Conservation (phyloP, 164 flowering plant species). For the Annona squamosa region DNA sequence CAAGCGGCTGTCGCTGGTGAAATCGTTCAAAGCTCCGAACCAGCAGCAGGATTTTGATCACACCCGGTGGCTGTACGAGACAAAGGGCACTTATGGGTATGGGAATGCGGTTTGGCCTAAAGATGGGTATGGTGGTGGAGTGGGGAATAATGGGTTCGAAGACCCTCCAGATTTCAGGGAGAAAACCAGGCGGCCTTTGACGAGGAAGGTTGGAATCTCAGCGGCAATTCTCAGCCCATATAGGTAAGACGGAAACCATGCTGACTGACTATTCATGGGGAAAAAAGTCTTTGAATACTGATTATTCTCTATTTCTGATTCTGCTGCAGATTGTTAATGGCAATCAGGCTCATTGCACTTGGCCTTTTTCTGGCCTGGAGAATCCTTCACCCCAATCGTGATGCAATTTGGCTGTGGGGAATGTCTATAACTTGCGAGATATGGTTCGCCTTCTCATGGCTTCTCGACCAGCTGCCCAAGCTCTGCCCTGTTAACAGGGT, state of each 20-base stretch:
- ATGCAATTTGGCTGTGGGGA: conserved; percentile 91
- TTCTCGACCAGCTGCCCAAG: conserved; percentile 90
- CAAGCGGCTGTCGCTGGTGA: conserved; percentile 55
- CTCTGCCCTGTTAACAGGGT: conserved; percentile 78
- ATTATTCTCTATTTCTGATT: neutral
- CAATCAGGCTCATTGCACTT: conserved; percentile 59
- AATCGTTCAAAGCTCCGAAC: conserved; percentile 56
- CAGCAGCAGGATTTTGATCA: conserved; percentile 71
- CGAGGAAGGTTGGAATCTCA: conserved; percentile 66
- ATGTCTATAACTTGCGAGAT: conserved; percentile 72
- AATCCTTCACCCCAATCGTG: conserved; percentile 66
- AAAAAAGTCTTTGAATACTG: no score
- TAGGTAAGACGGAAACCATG: conserved; percentile 34
- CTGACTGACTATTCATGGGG: neutral
- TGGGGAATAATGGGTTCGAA: conserved; percentile 41
- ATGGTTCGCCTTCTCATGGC: conserved; percentile 92
- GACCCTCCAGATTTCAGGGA: conserved; percentile 70
- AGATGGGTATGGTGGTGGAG: conserved; percentile 54
- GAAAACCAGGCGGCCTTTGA: conserved; percentile 56
- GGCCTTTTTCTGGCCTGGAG: conserved; percentile 76
- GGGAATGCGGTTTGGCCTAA: conserved; percentile 91
- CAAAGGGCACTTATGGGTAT: conserved; percentile 90
- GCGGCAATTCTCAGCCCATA: conserved; percentile 87
- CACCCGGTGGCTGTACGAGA: conserved; percentile 73
- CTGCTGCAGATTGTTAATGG: conserved; percentile 51